A percentile compares a stretch with the other conserved stretches of the same genome.
phyloP scores from a whole-genome alignment of 331 rosid species.

The Telfairia occidentalis region DNA sequence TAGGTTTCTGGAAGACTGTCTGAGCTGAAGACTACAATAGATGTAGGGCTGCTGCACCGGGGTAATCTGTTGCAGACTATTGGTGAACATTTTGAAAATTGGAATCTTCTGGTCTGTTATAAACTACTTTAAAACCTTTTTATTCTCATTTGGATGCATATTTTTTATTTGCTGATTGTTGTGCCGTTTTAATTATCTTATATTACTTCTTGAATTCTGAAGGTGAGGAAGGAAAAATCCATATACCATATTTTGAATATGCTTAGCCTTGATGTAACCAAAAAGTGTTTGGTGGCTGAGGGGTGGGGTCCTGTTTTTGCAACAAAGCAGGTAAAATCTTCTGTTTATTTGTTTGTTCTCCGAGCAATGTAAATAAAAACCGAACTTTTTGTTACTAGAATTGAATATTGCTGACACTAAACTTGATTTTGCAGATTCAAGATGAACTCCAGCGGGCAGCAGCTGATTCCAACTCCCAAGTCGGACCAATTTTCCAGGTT shows the following conservation, averaged over 20 bases:
- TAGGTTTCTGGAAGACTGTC: conserved; percentile 69
- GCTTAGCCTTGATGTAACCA: conserved; percentile 95
- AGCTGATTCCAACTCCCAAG: conserved; percentile 82
- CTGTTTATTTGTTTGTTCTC: conserved; percentile 4
- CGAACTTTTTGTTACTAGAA: neutral
- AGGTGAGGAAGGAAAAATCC: conserved; percentile 94
- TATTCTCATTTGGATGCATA: neutral
- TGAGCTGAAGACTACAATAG: conserved; percentile 79
- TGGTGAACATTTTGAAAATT: conserved; percentile 62
- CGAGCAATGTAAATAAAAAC: neutral
- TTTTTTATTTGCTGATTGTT: neutral
- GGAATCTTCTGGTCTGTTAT: conserved; percentile 65
- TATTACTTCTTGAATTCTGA: conserved; percentile 25
- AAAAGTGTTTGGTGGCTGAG: conserved; percentile 92
- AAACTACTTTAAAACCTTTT: neutral
- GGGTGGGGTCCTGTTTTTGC: conserved; percentile 96
- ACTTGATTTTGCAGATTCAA: conserved; percentile 56
- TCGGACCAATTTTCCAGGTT: conserved; percentile 87
- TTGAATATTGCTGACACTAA: neutral
- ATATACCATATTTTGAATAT: conserved; percentile 79
- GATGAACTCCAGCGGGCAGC: conserved; percentile 84
- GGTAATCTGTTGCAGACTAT: conserved; percentile 57
- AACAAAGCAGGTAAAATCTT: conserved; percentile 51
- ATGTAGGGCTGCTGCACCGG: conserved; percentile 59
- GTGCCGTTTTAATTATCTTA: conserved; percentile 5